These are phyloP conservation scores for Gentiana dahurica DNA, from an alignment of 257 asterid species.

Conservation along the genomic window DNA sequence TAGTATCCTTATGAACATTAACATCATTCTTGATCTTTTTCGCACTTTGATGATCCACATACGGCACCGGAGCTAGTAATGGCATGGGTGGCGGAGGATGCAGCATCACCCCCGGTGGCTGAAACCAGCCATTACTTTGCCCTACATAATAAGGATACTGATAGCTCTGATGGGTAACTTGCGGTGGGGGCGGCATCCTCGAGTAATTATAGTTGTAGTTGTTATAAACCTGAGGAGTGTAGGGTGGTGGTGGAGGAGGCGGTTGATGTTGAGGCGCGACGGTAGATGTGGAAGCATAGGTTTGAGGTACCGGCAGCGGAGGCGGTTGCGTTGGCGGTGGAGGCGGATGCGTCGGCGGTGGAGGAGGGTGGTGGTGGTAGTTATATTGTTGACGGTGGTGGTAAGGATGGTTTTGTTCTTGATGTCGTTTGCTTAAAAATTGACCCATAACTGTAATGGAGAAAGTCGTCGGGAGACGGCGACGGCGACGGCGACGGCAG, in stretches of 20 bases:
- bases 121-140: conserved; percentile 33
- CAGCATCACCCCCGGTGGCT: conserved; percentile 11
- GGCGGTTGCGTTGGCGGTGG: conserved; percentile 11
- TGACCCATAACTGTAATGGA: conserved; percentile 33
- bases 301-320: conserved; percentile 22
- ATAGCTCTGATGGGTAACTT: conserved; percentile 23
- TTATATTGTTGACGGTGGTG: conserved; percentile 20
- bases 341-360: conserved; percentile 6
- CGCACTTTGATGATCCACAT: conserved; percentile 72
- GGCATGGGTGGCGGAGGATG: conserved; percentile 21
- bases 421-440: conserved; percentile 47
- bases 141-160: conserved; percentile 35
- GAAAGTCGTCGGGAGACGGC: conserved; percentile 2
- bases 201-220: conserved; percentile 18
- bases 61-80: conserved; percentile 42
- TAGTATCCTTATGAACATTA: conserved; percentile 75
- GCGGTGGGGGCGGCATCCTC: conserved; percentile 31
- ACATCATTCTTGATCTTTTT: conserved; percentile 82
- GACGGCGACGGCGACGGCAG: conserved; percentile 12
- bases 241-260: conserved; percentile 20
- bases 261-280: conserved; percentile 15
- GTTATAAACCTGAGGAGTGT: conserved; percentile 21
- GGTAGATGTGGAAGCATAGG: conserved; percentile 17
- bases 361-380: conserved; percentile 14
- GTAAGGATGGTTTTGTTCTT: conserved; percentile 12